Conservation (phyloP, 441 rosid species). For the Gossypium schwendimanii region DNA sequence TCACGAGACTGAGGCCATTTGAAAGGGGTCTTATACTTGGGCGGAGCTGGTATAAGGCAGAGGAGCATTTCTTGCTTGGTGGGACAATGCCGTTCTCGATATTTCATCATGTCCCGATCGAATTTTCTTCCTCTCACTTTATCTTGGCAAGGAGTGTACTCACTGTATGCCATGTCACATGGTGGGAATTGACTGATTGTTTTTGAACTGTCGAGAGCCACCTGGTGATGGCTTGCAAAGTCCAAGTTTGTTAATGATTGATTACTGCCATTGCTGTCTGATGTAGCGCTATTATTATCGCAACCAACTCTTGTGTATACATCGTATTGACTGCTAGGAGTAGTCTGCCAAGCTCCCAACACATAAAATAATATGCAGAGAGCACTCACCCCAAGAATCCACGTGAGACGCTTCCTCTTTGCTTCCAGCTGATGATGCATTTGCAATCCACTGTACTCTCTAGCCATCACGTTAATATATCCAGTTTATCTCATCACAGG, state of each 20-base stretch:
- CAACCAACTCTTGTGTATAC: conserved; percentile 39
- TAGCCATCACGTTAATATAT: conserved; percentile 34
- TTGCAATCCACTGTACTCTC: conserved; percentile 55
- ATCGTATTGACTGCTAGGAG: conserved; percentile 34
- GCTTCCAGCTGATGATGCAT: conserved; percentile 52
- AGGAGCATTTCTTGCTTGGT: conserved; percentile 51
- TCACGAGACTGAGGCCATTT: conserved; percentile 96
- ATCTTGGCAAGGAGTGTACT: conserved; percentile 86
- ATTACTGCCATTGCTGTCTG: not conserved
- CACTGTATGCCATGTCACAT: conserved; percentile 64
- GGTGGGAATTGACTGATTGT: conserved; percentile 43
- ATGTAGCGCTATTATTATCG: conserved; percentile 23
- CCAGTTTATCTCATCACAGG: not conserved
- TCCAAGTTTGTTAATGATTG: conserved; percentile 34
- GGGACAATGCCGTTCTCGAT: conserved; percentile 90
- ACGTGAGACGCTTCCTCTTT: conserved; percentile 62
- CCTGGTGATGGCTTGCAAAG: conserved; percentile 68
- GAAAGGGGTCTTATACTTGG: conserved; percentile 83
- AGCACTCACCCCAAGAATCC: conserved; percentile 69
- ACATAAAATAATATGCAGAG: conserved; percentile 73
- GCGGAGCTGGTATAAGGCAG: conserved; percentile 89
- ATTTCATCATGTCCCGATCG: conserved; percentile 68
- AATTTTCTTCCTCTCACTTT: conserved; percentile 65
- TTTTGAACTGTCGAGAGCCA: conserved; percentile 33
- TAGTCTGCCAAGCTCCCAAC: conserved; percentile 78